phyloP scores from a whole-genome alignment of 2,329 filamentous ascomycete species.

The Mycocentrospora acerina region DNA sequence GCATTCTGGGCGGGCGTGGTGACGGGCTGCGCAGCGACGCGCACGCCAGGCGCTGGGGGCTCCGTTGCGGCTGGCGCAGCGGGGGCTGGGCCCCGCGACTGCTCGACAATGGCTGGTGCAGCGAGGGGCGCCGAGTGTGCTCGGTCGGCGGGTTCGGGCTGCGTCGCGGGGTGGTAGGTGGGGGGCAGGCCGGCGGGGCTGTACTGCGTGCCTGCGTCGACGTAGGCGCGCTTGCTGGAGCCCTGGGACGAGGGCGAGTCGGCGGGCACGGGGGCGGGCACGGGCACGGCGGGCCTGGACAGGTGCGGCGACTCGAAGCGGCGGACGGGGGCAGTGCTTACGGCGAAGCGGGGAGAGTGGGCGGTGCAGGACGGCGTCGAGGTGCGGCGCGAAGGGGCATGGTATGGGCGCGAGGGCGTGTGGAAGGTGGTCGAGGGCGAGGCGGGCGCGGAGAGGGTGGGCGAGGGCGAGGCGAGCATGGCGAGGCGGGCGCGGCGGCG shows the following conservation, averaged over 20 bases:
- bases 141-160: conserved; percentile 4
- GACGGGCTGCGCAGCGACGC: conserved; percentile 34
- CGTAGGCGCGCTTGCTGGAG: conserved; percentile 41
- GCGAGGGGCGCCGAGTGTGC: conserved; percentile 10
- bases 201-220: conserved; percentile 58
- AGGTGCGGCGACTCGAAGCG: conserved; percentile 31
- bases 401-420: conserved; percentile 30
- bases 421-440: conserved; percentile 41
- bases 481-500: conserved; percentile 12
- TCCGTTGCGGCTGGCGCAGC: conserved; percentile 35
- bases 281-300: conserved; percentile 18
- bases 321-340: conserved; percentile 29
- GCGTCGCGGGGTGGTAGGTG: conserved; percentile 36
- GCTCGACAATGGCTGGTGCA: conserved; percentile 21
- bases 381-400: conserved; percentile 31
- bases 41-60: conserved; percentile 38
- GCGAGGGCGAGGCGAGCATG: conserved; percentile 41
- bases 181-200: conserved; percentile 52
- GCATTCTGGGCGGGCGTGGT: conserved; percentile 21
- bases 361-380: conserved; percentile 24
- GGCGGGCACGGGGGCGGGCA: conserved; percentile 26
- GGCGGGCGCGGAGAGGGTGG: conserved; percentile 40
- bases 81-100: conserved; percentile 34
- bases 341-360: conserved; percentile 37
- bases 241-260: conserved; percentile 28